Conservation (phyloP, 1,284 basidiomycete genomes). For the Trichosporon inkin region DNA sequence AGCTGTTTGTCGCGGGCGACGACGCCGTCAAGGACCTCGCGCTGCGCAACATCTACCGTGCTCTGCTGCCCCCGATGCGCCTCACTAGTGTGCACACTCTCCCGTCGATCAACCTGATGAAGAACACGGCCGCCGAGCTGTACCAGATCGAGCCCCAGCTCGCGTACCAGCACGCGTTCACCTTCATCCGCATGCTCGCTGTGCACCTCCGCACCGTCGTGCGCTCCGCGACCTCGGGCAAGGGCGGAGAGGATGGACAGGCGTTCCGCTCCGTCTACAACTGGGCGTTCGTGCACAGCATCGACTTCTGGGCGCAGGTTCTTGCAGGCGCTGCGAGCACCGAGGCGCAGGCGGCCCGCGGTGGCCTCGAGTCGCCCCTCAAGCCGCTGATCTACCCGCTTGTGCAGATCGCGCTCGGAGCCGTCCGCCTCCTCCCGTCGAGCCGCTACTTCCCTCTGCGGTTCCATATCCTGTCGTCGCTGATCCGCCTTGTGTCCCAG, state of each 20-base stretch:
- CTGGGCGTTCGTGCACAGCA: constrained; percentile 94
- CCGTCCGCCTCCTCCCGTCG: constrained; percentile 81
- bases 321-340: constrained; percentile 73
- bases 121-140: constrained; percentile 91
- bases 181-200: constrained; percentile 92
- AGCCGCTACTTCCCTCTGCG: constrained; percentile 76
- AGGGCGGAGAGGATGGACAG: constrained; percentile 57
- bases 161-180: constrained; percentile 89
- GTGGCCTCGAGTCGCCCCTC: constrained; percentile 67
- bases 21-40: constrained; percentile 77
- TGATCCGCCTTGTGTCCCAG: constrained; percentile 67
- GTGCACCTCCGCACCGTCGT: constrained; percentile 73
- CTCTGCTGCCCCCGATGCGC: constrained; percentile 69
- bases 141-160: constrained; percentile 64
- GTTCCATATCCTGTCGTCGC: constrained; percentile 67
- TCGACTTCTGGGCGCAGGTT: constrained; percentile 95
- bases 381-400: constrained; percentile 89
- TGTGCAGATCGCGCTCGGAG: constrained; percentile 88
- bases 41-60: constrained; percentile 69
- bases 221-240: constrained; percentile 33
- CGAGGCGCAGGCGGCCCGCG: constrained; percentile 56
- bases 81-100: constrained; percentile 80
- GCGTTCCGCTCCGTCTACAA: constrained; percentile 91
- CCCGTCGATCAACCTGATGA: constrained; percentile 94
- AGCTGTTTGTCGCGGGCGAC: constrained; percentile 73